Percentiles rank a stretch among this genome's conserved stretches.
phyloP scores from a whole-genome alignment of 345 rosid genomes.

The Brassica rapa region DNA sequence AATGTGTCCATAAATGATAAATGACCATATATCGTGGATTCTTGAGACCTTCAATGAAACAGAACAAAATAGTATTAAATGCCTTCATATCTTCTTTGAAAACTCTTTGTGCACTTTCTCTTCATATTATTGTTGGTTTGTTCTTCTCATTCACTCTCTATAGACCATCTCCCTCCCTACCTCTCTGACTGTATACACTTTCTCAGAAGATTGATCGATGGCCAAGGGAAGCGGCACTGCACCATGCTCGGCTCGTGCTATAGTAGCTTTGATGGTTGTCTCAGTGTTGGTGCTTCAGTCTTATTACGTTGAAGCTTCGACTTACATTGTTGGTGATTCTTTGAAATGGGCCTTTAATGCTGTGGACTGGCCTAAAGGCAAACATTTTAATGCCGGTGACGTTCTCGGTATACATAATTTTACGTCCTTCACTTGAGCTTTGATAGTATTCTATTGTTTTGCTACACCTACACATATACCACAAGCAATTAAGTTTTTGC shows the following conservation, averaged over 20 bases:
- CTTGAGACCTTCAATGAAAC: slow-evolving; percentile 22
- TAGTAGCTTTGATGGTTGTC: slow-evolving; percentile 19
- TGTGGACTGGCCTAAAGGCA: slow-evolving; percentile 40
- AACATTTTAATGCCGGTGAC: slow-evolving; percentile 37
- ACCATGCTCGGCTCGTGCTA: slow-evolving; percentile 23
- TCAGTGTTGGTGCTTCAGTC: slow-evolving; percentile 26
- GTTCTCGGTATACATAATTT: slow-evolving; percentile 36
- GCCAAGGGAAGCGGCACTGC: slow-evolving; percentile 40
- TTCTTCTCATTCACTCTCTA: background rate
- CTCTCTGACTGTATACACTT: slow-evolving; percentile 4
- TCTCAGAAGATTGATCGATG: slow-evolving; percentile 18
- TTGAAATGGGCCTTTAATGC: slow-evolving; percentile 39
- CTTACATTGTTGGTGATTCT: slow-evolving; percentile 32
- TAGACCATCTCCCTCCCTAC: background rate
- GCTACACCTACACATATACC: background rate
- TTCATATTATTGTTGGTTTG: background rate
- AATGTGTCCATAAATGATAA: slow-evolving; percentile 27
- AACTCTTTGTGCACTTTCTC: background rate
- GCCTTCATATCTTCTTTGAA: slow-evolving; percentile 5
- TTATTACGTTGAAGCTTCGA: slow-evolving; percentile 27
- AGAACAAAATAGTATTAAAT: slow-evolving; percentile 18
- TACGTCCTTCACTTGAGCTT: background rate
- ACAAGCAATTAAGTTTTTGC: background rate
- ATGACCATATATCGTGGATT: slow-evolving; percentile 28
- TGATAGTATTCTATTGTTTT: slow-evolving; percentile 36